A percentile compares a stretch with the other conserved stretches of the same genome.
Conservation (phyloP, 768 basidiomycete genomes). For the Boletus patriciae region DNA sequence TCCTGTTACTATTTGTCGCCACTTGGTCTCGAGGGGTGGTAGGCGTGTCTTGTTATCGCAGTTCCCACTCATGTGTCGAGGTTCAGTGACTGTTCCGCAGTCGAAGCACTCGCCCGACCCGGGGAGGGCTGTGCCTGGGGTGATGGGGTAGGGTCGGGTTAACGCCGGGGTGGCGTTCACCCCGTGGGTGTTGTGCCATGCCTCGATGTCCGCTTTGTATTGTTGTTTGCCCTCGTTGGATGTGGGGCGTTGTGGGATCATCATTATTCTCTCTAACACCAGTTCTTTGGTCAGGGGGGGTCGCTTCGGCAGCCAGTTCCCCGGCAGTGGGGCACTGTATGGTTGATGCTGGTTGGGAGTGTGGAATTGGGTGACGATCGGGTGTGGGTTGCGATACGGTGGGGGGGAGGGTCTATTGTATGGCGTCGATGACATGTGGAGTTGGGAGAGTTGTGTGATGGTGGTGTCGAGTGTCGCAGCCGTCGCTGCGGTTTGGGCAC, state of each 20-base stretch:
- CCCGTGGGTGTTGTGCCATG: background rate
- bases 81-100: background rate
- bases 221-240: background rate
- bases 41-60: background rate
- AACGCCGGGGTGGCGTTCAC: background rate
- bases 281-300: background rate
- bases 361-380: too few relatives aligned
- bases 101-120: background rate
- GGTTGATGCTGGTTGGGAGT: too few relatives aligned
- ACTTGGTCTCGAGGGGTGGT: background rate
- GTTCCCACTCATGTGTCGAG: background rate
- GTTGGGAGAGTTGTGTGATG: background rate
- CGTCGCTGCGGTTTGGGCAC: background rate
- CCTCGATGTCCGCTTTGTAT: background rate
- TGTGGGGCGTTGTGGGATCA: background rate
- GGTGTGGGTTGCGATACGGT: too few relatives aligned
- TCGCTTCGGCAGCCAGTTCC: background rate
- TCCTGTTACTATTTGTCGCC: background rate
- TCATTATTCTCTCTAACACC: background rate
- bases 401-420: too few relatives aligned
- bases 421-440: too few relatives aligned
- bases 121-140: background rate
- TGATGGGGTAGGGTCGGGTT: background rate
- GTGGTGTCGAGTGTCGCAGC: background rate
- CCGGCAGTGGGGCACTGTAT: too few relatives aligned